Percentiles rank a stretch among this genome's conserved stretches.
Evolutionary conservation across 2,329 filamentous ascomycete species (phyloP).

Genomic region (Ophiostoma himal-ulmi): DNA sequence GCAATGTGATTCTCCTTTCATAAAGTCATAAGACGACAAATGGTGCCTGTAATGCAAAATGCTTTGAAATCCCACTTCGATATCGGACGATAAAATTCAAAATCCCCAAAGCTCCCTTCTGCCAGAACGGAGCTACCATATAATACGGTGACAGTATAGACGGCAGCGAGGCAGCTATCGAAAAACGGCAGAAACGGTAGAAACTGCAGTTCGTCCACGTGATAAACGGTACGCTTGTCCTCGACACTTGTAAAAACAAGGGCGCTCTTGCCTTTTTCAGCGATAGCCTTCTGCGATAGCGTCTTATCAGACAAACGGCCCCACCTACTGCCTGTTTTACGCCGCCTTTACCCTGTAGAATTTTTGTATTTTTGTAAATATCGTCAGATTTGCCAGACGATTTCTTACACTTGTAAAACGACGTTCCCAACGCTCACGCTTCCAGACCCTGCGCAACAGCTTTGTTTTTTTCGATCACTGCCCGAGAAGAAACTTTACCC

Average conservation of each 20-base stretch:
- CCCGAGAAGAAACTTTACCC: too few relatives aligned
- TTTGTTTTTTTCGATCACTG: neutral
- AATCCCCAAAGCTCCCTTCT: neutral
- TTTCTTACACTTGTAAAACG: conserved; percentile 7
- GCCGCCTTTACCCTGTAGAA: conserved; percentile 7
- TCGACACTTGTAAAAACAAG: neutral
- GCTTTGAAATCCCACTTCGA: conserved; percentile 16
- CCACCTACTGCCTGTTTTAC: neutral
- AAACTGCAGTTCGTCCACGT: neutral
- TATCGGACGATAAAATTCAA: conserved; percentile 19
- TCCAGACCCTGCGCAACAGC: neutral
- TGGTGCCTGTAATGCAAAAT: neutral
- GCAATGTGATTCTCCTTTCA: neutral
- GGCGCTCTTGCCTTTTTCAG: neutral
- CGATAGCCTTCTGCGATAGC: conserved; percentile 6
- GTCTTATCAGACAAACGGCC: conserved; percentile 1
- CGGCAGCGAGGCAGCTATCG: too few relatives aligned
- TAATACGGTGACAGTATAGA: too few relatives aligned
- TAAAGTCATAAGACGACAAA: neutral
- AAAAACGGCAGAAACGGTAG: neutral
- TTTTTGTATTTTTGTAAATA: conserved; percentile 1
- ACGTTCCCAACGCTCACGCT: neutral
- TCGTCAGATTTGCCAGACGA: neutral
- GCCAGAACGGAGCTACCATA: neutral
- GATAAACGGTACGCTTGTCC: neutral